A percentile compares a stretch with the other conserved stretches of the same genome.
These are phyloP conservation scores for Funneliformis caledonium DNA, from an alignment of 371 early-diverging fungal species.

Conservation along the genomic window DNA sequence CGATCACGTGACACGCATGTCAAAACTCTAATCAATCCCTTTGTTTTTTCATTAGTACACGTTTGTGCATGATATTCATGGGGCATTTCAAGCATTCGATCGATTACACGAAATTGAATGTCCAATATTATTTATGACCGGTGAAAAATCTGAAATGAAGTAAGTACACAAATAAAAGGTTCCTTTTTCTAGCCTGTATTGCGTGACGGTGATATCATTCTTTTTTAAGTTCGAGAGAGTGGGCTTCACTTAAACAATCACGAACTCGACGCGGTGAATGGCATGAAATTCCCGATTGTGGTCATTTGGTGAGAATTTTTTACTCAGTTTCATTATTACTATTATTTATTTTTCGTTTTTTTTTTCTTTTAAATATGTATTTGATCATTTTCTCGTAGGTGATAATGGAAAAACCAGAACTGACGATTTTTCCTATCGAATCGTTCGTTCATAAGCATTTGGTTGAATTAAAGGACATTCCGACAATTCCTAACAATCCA, in stretches of 20 bases:
- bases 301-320: conserved; percentile 18
- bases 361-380: neutral
- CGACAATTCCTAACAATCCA: neutral
- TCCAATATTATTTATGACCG: conserved; percentile 5
- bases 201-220: neutral
- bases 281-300: neutral
- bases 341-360: neutral
- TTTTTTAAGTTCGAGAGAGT: neutral
- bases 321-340: neutral
- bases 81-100: neutral
- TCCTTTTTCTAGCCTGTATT: neutral
- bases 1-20: neutral
- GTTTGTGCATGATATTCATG: neutral
- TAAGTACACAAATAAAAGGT: neutral
- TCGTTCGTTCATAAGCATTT: neutral
- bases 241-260: neutral
- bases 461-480: neutral
- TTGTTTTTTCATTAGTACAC: neutral
- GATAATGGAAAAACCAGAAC: conserved; percentile 11
- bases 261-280: neutral
- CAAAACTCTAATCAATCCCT: neutral
- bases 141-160: neutral
- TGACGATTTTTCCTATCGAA: neutral
- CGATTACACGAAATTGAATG: neutral
- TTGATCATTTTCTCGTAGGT: neutral